Evolutionary conservation across 805 yeast genomes (phyloP).

Genomic region (Priceomyces fermenticarens): DNA sequence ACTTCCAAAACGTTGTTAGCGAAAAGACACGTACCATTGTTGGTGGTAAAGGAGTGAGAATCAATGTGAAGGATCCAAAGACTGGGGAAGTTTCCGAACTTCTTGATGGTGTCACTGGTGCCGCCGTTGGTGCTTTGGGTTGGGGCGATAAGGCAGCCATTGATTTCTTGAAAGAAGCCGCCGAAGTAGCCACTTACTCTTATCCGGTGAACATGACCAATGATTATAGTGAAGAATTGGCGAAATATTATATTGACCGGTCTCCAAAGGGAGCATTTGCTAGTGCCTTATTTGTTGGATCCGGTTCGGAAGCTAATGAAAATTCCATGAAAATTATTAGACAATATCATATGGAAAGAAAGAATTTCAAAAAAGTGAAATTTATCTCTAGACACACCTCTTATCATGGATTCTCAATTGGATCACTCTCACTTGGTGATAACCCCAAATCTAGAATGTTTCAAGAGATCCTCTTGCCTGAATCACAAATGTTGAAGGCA

Average conservation of each 20-base stretch:
- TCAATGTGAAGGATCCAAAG: constrained; percentile 40
- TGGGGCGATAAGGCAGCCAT: constrained; percentile 26
- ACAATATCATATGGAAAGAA: constrained; percentile 24
- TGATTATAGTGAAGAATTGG: constrained; percentile 22
- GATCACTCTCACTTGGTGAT: constrained; percentile 21
- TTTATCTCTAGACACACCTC: constrained; percentile 23
- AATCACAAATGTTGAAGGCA: constrained; percentile 16
- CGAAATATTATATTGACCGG: constrained; percentile 26
- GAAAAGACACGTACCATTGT: constrained; percentile 38
- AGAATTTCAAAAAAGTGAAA: constrained; percentile 20
- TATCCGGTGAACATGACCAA: constrained; percentile 22
- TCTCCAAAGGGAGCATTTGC: constrained; percentile 45
- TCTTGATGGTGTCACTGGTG: constrained; percentile 27
- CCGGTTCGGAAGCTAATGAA: constrained; percentile 31
- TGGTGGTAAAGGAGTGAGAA: constrained; percentile 40
- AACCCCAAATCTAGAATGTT: constrained; percentile 17
- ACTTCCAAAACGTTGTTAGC: constrained; percentile 42
- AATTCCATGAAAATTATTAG: constrained; percentile 24
- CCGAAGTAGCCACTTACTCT: constrained; percentile 18
- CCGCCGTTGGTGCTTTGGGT: constrained; percentile 33
- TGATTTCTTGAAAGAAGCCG: constrained; percentile 19
- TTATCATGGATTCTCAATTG: constrained; percentile 28
- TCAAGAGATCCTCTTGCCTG: constrained; percentile 19
- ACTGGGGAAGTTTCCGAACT: constrained; percentile 29
- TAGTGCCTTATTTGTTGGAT: constrained; percentile 37